Conservation (phyloP, 2,329 filamentous ascomycete species). For the Cucurbitaria berberidis region DNA sequence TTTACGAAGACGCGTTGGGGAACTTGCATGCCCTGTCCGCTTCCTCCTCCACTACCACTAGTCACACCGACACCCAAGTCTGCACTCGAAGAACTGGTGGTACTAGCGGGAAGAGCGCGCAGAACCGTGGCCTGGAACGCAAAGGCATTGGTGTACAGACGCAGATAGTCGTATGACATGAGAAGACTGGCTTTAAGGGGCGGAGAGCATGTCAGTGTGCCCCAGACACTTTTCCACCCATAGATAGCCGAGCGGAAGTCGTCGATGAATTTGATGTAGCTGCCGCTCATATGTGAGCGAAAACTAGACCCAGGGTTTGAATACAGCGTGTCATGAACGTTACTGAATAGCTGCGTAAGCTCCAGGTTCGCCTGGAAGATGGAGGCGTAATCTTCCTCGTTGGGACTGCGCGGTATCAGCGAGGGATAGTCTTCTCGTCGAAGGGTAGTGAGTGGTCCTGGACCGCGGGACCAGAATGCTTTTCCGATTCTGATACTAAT, state of each 20-base stretch:
- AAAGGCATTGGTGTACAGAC: slow-evolving; percentile 77
- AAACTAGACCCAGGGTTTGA: slow-evolving; percentile 73
- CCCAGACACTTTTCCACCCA: slow-evolving; percentile 74
- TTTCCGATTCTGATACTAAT: slow-evolving; percentile 75
- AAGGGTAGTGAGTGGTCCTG: slow-evolving; percentile 69
- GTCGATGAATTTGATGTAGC: slow-evolving; percentile 77
- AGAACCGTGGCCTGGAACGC: slow-evolving; percentile 73
- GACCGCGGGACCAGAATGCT: slow-evolving; percentile 76
- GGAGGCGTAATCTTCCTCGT: slow-evolving; percentile 70
- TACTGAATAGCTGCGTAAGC: slow-evolving; percentile 73
- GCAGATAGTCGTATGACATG: slow-evolving; percentile 74
- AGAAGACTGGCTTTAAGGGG: slow-evolving; percentile 71
- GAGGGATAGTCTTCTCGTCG: slow-evolving; percentile 72
- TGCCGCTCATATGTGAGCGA: slow-evolving; percentile 72
- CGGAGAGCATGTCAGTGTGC: slow-evolving; percentile 68
- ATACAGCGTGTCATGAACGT: slow-evolving; percentile 76
- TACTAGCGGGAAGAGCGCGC: slow-evolving; percentile 49
- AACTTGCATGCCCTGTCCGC: slow-evolving; percentile 35
- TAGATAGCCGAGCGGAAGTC: slow-evolving; percentile 73
- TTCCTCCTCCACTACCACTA: neutral
- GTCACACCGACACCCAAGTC: neutral
- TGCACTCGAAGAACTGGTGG: slow-evolving; percentile 16
- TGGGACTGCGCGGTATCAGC: slow-evolving; percentile 62
- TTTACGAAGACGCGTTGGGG: slow-evolving; percentile 56
- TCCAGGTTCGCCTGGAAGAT: slow-evolving; percentile 76